Percentiles rank a stretch among this genome's conserved stretches.
These are phyloP conservation scores for Candida silvicultrix DNA, from an alignment of 805 yeast species.

Conservation along the genomic window DNA sequence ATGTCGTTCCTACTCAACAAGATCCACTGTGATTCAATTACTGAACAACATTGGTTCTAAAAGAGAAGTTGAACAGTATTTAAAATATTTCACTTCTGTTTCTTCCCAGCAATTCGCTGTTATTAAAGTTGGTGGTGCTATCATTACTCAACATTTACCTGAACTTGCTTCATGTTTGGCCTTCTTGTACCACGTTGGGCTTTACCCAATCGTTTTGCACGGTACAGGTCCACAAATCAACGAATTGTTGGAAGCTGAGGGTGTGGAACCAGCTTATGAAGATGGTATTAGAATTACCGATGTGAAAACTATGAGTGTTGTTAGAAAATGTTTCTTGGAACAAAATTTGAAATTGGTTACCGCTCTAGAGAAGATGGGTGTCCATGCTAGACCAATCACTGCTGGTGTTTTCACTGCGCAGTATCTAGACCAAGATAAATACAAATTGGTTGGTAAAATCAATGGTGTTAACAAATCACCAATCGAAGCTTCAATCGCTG, in stretches of 20 bases:
- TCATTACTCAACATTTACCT: slow-evolving; percentile 88
- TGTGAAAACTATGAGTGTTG: slow-evolving; percentile 91
- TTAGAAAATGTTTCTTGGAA: slow-evolving; percentile 89
- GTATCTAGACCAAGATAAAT: slow-evolving; percentile 83
- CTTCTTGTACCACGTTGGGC: slow-evolving; percentile 93
- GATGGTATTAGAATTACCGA: slow-evolving; percentile 98
- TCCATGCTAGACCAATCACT: slow-evolving; percentile 96
- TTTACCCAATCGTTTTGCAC: slow-evolving; percentile 93
- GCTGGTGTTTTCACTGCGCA: slow-evolving; percentile 96
- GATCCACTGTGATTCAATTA: slow-evolving; percentile 93
- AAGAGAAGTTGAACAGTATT: slow-evolving; percentile 95
- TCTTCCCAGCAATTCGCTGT: slow-evolving; percentile 97
- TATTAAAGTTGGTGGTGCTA: slow-evolving; percentile 98
- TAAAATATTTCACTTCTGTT: slow-evolving; percentile 94
- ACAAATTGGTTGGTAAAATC: slow-evolving; percentile 89
- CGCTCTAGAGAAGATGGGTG: slow-evolving; percentile 94
- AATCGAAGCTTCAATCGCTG: slow-evolving; percentile 88
- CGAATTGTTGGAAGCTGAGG: slow-evolving; percentile 85
- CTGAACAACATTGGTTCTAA: slow-evolving; percentile 95
- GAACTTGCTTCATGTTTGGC: slow-evolving; percentile 95
- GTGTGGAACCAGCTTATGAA: slow-evolving; percentile 90
- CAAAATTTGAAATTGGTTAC: slow-evolving; percentile 93
- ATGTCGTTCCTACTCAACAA: slow-evolving; percentile 48
- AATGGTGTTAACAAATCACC: slow-evolving; percentile 81
- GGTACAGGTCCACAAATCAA: slow-evolving; percentile 99